Percentiles rank a stretch among this genome's conserved stretches.
These are phyloP conservation scores for Sporodiniella umbellata DNA, from an alignment of 371 early-diverging fungal genomes.

Conservation along the genomic window DNA sequence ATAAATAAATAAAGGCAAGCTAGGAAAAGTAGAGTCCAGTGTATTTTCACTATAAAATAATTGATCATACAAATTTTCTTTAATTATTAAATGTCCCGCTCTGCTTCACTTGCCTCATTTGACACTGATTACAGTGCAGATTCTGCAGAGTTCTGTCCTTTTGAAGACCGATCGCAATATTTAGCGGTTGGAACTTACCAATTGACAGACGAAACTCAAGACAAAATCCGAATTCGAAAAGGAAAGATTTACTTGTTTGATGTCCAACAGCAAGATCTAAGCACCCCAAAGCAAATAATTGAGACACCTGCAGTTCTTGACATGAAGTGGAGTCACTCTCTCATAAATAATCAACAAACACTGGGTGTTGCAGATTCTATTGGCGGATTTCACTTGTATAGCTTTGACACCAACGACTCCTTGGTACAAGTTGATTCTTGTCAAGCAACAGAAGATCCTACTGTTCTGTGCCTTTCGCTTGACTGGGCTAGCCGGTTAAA, in stretches of 20 bases:
- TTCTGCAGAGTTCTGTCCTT: constrained; percentile 79
- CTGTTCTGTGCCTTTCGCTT: constrained; percentile 76
- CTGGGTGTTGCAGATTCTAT: constrained; percentile 64
- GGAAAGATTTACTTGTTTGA: constrained; percentile 35
- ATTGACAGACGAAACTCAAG: constrained; percentile 44
- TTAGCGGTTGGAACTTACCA: constrained; percentile 83
- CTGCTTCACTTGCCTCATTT: constrained; percentile 37
- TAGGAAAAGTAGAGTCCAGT: too few species aligned
- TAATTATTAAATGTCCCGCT: too few species aligned
- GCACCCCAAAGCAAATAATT: constrained; percentile 39
- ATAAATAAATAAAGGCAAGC: too few species aligned
- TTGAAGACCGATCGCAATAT: constrained; percentile 34
- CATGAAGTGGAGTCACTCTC: constrained; percentile 76
- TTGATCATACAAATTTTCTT: too few species aligned
- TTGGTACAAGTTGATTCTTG: constrained; percentile 30
- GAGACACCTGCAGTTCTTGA: constrained; percentile 79
- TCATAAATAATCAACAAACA: constrained; percentile 36
- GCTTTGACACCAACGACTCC: constrained; percentile 28
- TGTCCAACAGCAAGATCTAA: constrained; percentile 7
- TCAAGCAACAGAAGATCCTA: constrained; percentile 41
- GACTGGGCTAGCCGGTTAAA: constrained; percentile 82
- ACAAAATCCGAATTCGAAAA: constrained; percentile 34
- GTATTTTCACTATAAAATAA: too few species aligned
- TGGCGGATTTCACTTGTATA: constrained; percentile 55
- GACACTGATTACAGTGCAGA: constrained; percentile 83